Conservation (phyloP, 2,329 filamentous ascomycete genomes). For the Corynespora cassiicola region DNA sequence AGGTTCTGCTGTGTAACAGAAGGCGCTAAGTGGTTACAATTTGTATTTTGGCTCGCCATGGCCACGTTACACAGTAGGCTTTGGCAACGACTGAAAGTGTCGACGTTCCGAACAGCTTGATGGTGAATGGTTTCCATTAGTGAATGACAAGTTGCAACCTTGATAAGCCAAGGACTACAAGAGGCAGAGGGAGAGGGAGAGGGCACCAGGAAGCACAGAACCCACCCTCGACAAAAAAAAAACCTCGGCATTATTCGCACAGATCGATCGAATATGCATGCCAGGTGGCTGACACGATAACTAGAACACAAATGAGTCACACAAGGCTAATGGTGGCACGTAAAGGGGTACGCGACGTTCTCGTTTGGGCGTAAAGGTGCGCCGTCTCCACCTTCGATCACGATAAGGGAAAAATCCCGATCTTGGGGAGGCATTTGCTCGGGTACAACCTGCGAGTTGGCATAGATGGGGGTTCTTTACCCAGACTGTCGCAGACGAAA, state of each 20-base stretch:
- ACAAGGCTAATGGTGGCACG: conserved; percentile 13
- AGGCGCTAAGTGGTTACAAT: conserved; percentile 8
- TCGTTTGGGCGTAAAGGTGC: conserved; percentile 3
- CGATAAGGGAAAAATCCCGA: no score
- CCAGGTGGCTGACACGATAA: conserved; percentile 14
- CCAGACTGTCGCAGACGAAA: no score
- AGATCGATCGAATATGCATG: no score
- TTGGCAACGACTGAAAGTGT: conserved; percentile 8
- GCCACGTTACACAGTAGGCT: conserved; percentile 15
- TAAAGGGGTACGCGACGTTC: conserved; percentile 12
- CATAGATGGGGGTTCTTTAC: no score
- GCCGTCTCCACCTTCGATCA: no score
- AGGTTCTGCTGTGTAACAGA: conserved; percentile 13
- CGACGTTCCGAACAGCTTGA: no score
- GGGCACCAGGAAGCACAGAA: no score
- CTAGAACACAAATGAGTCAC: conserved; percentile 11
- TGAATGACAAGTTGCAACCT: neutral
- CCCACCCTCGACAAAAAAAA: no score
- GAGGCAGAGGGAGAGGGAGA: neutral
- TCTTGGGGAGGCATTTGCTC: no score
- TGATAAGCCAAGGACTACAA: neutral
- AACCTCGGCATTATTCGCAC: no score
- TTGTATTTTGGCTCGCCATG: conserved; percentile 1
- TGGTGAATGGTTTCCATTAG: no score
- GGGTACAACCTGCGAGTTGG: no score